Evolutionary conservation across 768 basidiomycete genomes (phyloP).

Genomic region (Naganishia onofrii): DNA sequence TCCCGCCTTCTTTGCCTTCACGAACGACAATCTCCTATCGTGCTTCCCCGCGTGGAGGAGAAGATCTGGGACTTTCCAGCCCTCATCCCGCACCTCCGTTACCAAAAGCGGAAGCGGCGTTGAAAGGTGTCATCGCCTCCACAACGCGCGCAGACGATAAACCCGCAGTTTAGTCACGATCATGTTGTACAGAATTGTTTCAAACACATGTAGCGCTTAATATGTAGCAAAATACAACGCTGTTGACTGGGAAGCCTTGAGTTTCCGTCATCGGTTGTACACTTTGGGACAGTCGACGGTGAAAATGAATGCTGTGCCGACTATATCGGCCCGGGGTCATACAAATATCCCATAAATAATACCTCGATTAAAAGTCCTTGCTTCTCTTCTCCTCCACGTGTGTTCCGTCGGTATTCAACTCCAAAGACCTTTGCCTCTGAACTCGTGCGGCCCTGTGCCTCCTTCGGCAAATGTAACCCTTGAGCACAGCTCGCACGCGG

Average conservation of each 20-base stretch:
- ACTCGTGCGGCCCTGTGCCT: background rate
- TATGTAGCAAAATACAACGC: background rate
- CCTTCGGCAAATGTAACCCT: conserved; percentile 6
- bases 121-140: conserved; percentile 9
- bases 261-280: too few species aligned
- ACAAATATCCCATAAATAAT: too few species aligned
- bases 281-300: too few species aligned
- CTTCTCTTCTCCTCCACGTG: too few species aligned
- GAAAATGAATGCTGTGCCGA: too few species aligned
- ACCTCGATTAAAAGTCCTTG: too few species aligned
- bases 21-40: background rate
- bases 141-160: background rate
- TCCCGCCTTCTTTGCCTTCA: background rate
- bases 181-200: background rate
- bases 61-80: background rate
- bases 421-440: background rate
- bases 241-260: too few species aligned
- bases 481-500: background rate
- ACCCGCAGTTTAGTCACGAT: background rate
- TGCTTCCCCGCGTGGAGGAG: background rate
- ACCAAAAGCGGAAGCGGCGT: conserved; percentile 8
- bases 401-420: too few species aligned
- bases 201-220: background rate
- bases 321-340: too few species aligned
- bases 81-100: background rate